Evolutionary conservation across 148 eudicot species (phyloP).

Genomic region (Rhododendron kiyosumense): DNA sequence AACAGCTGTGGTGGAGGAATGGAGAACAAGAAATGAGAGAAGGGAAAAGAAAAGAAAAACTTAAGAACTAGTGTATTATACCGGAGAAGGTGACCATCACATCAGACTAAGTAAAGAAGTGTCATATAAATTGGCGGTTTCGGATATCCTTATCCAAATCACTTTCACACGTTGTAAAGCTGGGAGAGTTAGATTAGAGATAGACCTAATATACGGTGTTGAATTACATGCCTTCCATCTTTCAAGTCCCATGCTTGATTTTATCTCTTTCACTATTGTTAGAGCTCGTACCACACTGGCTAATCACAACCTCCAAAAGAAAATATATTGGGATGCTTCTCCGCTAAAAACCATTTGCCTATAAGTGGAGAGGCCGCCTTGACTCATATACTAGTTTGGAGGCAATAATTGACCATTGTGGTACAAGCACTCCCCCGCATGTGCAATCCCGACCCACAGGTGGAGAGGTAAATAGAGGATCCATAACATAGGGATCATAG

Average conservation of each 20-base stretch:
- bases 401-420: not conserved
- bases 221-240: not conserved
- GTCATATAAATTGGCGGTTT: not conserved
- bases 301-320: not conserved
- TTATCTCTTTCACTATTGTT: not conserved
- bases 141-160: not conserved
- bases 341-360: not conserved
- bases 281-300: not conserved
- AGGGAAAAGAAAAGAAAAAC: not conserved
- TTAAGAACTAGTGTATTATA: not conserved
- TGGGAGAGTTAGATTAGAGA: not conserved
- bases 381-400: not conserved
- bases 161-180: not conserved
- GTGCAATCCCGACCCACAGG: not conserved
- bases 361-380: not conserved
- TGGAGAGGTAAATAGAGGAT: not conserved
- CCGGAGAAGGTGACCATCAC: not conserved
- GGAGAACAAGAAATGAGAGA: not conserved
- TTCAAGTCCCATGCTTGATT: not conserved
- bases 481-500: not conserved
- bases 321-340: not conserved
- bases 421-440: too few relatives aligned
- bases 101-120: not conserved
- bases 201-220: not conserved
- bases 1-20: not conserved